Percentiles rank a stretch among this genome's conserved stretches.
Evolutionary conservation across 2,329 filamentous ascomycete genomes (phyloP).

Genomic region (Clathrospora elynae): DNA sequence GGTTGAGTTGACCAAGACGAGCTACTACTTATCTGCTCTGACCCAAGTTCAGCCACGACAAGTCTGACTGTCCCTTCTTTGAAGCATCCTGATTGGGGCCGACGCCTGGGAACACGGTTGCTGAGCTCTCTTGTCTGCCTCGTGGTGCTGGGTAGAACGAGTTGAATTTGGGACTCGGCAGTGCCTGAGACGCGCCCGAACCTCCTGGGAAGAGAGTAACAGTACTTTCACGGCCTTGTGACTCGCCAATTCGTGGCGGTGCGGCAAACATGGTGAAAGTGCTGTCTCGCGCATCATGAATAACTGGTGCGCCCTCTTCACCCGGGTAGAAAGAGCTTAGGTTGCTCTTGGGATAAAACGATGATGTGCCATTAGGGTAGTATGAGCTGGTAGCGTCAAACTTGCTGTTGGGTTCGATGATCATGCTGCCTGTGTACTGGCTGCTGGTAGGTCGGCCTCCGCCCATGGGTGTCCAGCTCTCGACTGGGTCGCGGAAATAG

Average conservation of each 20-base stretch:
- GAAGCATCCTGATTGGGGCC: constrained; percentile 19
- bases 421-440: constrained; percentile 51
- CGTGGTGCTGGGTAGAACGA: constrained; percentile 47
- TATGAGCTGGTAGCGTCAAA: constrained; percentile 62
- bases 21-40: constrained; percentile 43
- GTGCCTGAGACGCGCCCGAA: constrained; percentile 14
- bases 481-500: constrained; percentile 37
- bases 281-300: constrained; percentile 69
- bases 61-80: constrained; percentile 59
- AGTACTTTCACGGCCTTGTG: constrained; percentile 59
- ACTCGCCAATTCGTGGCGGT: constrained; percentile 35
- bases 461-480: constrained; percentile 47
- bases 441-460: constrained; percentile 50
- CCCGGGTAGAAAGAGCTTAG: constrained; percentile 58
- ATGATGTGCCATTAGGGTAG: constrained; percentile 42
- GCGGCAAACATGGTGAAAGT: constrained; percentile 42
- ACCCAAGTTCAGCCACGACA: constrained; percentile 81
- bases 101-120: constrained; percentile 39
- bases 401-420: constrained; percentile 46
- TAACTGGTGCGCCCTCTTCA: constrained; percentile 52
- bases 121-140: constrained; percentile 64
- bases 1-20: background rate
- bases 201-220: constrained; percentile 42
- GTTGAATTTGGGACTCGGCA: constrained; percentile 61
- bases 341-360: constrained; percentile 56